Percentiles rank a stretch among this genome's conserved stretches.
phyloP scores from a whole-genome alignment of 352 stramenopile species.

The Chloridella minuta region DNA sequence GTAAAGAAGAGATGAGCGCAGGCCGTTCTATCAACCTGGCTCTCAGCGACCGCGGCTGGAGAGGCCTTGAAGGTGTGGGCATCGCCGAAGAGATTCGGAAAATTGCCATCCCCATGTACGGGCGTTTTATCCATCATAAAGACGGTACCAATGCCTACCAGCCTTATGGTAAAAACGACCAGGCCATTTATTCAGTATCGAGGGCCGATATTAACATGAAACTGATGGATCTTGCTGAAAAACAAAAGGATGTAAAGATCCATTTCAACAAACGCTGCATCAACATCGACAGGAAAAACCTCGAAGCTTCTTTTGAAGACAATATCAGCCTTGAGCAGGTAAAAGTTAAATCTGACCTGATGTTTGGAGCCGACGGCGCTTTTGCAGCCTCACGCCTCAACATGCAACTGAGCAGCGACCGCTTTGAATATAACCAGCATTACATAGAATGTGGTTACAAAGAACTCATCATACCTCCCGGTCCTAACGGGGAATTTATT shows the following conservation, averaged over 20 bases:
- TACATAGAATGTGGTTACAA: constrained; percentile 25
- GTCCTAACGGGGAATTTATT: not conserved
- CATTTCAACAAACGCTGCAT: constrained; percentile 16
- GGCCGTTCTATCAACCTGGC: constrained; percentile 25
- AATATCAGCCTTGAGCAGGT: not conserved
- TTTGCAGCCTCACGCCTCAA: constrained; percentile 20
- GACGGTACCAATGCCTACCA: constrained; percentile 19
- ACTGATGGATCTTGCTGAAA: constrained; percentile 15
- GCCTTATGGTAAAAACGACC: constrained; percentile 20
- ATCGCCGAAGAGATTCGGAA: constrained; percentile 18
- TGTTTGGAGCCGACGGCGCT: constrained; percentile 23
- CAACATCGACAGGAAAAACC: constrained; percentile 13
- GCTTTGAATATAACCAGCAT: constrained; percentile 19
- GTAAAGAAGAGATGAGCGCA: not conserved
- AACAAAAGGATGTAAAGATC: constrained; percentile 16
- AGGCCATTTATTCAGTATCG: constrained; percentile 23
- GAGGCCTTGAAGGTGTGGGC: constrained; percentile 18
- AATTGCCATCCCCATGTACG: constrained; percentile 19
- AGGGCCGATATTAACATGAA: constrained; percentile 20
- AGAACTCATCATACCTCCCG: constrained; percentile 21
- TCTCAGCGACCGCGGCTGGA: constrained; percentile 21
- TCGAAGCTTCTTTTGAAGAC: not conserved
- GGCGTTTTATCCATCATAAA: constrained; percentile 20
- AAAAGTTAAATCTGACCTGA: constrained; percentile 12
- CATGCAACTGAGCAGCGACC: constrained; percentile 16